Conservation (phyloP, 1,284 basidiomycete genomes). For the Ganoderma sp. region DNA sequence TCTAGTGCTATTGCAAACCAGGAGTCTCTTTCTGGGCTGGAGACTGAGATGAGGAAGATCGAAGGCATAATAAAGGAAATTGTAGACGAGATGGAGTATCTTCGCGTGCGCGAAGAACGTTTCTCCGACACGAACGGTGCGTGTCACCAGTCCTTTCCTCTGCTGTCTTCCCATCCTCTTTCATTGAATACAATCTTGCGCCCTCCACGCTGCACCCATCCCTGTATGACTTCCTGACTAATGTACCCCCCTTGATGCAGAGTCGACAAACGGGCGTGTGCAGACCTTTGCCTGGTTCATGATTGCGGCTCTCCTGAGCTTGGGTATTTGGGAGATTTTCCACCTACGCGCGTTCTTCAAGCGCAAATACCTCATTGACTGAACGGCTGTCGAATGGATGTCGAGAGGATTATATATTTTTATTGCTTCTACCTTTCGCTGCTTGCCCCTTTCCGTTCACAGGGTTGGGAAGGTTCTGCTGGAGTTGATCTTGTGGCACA, state of each 20-base stretch:
- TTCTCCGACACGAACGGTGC: slow-evolving; percentile 93
- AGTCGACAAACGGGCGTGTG: slow-evolving; percentile 91
- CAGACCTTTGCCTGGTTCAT: slow-evolving; percentile 94
- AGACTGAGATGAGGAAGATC: slow-evolving; percentile 98
- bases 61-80: slow-evolving; percentile 95
- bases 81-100: slow-evolving; percentile 91
- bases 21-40: slow-evolving; percentile 93
- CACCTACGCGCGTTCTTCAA: slow-evolving; percentile 96
- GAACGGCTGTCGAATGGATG: slow-evolving; percentile 18
- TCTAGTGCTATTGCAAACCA: slow-evolving; percentile 96
- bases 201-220: background rate
- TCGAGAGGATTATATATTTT: slow-evolving; percentile 14
- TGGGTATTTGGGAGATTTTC: slow-evolving; percentile 95
- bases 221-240: background rate
- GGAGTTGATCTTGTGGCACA: background rate
- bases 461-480: background rate
- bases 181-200: background rate
- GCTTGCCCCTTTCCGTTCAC: background rate
- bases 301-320: slow-evolving; percentile 76
- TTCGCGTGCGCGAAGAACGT: slow-evolving; percentile 87
- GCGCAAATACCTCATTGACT: slow-evolving; percentile 97
- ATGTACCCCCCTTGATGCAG: slow-evolving; percentile 49
- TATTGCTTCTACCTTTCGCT: slow-evolving; percentile 6
- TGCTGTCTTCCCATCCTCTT: background rate
- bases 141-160: slow-evolving; percentile 41